These are phyloP conservation scores for Solanum hybrid DNA, from an alignment of 305 asterid genomes.

Conservation along the genomic window DNA sequence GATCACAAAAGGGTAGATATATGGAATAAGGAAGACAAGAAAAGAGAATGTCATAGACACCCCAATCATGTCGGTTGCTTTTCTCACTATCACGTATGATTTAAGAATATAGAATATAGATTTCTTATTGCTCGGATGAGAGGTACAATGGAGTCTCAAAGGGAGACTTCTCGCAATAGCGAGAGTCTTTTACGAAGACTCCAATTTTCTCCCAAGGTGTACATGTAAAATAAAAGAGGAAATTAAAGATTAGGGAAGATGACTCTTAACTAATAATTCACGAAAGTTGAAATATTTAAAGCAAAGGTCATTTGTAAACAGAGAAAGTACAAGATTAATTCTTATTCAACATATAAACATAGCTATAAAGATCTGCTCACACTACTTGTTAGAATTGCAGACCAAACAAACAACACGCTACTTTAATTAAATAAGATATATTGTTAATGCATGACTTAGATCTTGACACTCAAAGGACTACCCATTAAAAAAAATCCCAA, in stretches of 20 bases:
- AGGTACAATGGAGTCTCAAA: background rate
- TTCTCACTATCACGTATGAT: background rate
- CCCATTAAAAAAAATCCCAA: background rate
- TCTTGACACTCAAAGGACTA: too few relatives aligned
- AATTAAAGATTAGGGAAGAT: background rate
- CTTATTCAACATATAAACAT: background rate
- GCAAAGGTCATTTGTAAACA: background rate
- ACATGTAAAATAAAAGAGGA: background rate
- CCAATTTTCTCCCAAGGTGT: background rate
- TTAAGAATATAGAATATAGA: too few relatives aligned
- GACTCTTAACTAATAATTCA: background rate
- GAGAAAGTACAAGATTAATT: background rate
- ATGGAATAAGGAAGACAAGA: background rate
- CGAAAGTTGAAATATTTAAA: background rate
- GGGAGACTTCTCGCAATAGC: background rate
- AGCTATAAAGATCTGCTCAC: background rate
- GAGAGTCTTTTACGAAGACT: background rate
- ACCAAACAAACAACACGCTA: background rate
- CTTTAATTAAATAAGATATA: too few relatives aligned
- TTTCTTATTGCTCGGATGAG: background rate
- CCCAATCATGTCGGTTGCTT: background rate
- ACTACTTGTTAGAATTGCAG: background rate
- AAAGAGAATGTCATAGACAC: background rate
- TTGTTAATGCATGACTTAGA: too few relatives aligned
- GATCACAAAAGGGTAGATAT: background rate